A percentile compares a stretch with the other conserved stretches of the same genome.
Conservation (phyloP, 495 filamentous ascomycete species). For the Tuber magnatum region DNA sequence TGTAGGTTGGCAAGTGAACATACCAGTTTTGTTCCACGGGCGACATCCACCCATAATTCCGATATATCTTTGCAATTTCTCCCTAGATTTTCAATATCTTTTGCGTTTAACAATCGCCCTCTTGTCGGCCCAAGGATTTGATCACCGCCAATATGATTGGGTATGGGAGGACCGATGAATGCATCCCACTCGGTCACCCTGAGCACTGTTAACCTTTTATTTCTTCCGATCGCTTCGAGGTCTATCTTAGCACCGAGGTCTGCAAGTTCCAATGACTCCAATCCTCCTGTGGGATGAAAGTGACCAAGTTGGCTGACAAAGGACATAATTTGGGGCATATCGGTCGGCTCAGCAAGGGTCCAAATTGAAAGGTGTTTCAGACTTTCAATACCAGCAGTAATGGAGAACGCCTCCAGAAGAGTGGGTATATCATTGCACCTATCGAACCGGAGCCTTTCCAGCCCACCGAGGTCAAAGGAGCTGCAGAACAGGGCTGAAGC, state of each 20-base stretch:
- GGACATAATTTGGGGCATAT: background rate
- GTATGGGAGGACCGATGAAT: background rate
- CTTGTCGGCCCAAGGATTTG: background rate
- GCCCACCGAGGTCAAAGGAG: conserved; percentile 7
- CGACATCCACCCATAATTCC: conserved; percentile 11
- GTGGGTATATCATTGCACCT: conserved; percentile 6
- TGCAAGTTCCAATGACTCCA: conserved; percentile 12
- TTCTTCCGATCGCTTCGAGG: conserved; percentile 5
- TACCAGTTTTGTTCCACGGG: conserved; percentile 6
- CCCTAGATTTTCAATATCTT: conserved; percentile 8
- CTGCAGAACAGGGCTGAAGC: conserved; percentile 2
- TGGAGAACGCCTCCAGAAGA: conserved; percentile 9
- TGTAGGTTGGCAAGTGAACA: background rate
- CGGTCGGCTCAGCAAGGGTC: background rate
- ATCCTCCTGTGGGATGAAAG: background rate
- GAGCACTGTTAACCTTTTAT: conserved; percentile 9
- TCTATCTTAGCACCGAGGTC: conserved; percentile 10
- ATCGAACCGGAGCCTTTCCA: conserved; percentile 12
- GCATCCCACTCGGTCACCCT: conserved; percentile 14
- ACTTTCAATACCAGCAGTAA: background rate
- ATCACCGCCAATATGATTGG: background rate
- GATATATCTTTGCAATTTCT: conserved; percentile 7
- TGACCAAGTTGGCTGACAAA: conserved; percentile 9
- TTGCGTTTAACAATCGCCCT: conserved; percentile 8
- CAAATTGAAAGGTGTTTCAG: conserved; percentile 13